Evolutionary conservation across 1,284 basidiomycete genomes (phyloP).

Genomic region (Heterobasidion parviporum): DNA sequence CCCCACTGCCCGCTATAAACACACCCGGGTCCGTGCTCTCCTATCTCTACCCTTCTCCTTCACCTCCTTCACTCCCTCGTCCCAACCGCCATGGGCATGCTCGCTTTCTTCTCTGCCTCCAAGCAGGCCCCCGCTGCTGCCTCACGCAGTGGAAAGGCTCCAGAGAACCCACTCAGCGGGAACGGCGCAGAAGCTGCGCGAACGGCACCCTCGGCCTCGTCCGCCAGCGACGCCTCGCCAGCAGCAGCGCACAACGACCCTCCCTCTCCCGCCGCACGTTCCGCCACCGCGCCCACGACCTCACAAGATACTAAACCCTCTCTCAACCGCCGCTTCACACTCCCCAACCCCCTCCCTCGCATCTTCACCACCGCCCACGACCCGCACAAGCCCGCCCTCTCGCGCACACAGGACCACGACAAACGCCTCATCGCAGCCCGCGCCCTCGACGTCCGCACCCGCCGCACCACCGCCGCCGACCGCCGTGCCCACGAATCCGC

Average conservation of each 20-base stretch:
- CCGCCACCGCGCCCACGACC: not conserved
- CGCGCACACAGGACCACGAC: not conserved
- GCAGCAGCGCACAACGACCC: not conserved
- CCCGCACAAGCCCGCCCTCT: conserved; percentile 1
- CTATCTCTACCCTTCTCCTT: too few species aligned
- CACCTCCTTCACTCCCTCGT: too few species aligned
- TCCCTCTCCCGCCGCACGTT: not conserved
- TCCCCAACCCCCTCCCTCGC: not conserved
- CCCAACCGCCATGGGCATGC: too few species aligned
- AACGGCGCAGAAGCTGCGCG: too few species aligned
- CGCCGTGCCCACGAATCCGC: conserved; percentile 60
- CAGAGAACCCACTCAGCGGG: too few species aligned
- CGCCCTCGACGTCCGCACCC: not conserved
- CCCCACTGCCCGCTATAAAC: too few species aligned
- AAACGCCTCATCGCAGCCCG: not conserved
- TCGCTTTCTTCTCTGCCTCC: too few species aligned
- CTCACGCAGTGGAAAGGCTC: too few species aligned
- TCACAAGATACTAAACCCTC: not conserved
- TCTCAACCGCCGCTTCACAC: not conserved
- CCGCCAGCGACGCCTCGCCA: too few species aligned
- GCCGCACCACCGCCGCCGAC: conserved; percentile 19
- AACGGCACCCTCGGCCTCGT: too few species aligned
- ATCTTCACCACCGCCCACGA: not conserved
- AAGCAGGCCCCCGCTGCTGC: too few species aligned
- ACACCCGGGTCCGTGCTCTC: too few species aligned